phyloP scores from a whole-genome alignment of 2,329 filamentous ascomycete genomes.

The Aspergillus intermedius region DNA sequence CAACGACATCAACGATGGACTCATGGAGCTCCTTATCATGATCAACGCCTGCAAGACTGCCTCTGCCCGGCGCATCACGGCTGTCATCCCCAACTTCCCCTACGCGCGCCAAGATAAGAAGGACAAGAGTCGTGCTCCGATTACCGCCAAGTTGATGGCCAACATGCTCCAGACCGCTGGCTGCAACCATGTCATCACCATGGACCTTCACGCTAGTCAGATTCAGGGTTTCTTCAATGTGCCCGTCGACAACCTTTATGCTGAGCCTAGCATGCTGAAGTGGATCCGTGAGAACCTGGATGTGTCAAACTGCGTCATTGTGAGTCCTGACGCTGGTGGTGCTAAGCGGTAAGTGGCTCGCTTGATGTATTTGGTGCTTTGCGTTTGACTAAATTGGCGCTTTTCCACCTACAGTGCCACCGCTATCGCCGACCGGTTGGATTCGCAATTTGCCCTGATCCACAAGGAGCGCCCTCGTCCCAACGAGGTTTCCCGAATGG shows the following conservation, averaged over 20 bases:
- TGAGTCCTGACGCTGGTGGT: conserved; percentile 89
- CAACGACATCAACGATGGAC: conserved; percentile 92
- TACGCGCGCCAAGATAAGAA: conserved; percentile 98
- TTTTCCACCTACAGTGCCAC: conserved; percentile 56
- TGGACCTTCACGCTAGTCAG: conserved; percentile 91
- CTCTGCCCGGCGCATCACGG: conserved; percentile 84
- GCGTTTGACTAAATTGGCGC: not conserved
- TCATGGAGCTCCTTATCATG: conserved; percentile 98
- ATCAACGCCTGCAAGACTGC: conserved; percentile 89
- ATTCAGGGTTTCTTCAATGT: conserved; percentile 95
- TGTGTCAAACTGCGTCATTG: conserved; percentile 80
- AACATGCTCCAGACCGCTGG: conserved; percentile 97
- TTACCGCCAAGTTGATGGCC: conserved; percentile 89
- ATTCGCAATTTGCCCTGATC: conserved; percentile 86
- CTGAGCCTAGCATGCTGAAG: conserved; percentile 81
- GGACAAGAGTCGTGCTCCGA: conserved; percentile 90
- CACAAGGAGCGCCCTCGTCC: conserved; percentile 92
- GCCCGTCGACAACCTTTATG: conserved; percentile 76
- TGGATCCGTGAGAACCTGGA: conserved; percentile 86
- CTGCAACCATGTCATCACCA: conserved; percentile 89
- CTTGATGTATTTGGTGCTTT: not conserved
- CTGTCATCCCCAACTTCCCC: conserved; percentile 91
- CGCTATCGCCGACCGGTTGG: conserved; percentile 84
- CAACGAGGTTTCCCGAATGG: conserved; percentile 89
- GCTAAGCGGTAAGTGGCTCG: conserved; percentile 63